phyloP scores from a whole-genome alignment of 106 monocot species.

The Cymbidium sinense region DNA sequence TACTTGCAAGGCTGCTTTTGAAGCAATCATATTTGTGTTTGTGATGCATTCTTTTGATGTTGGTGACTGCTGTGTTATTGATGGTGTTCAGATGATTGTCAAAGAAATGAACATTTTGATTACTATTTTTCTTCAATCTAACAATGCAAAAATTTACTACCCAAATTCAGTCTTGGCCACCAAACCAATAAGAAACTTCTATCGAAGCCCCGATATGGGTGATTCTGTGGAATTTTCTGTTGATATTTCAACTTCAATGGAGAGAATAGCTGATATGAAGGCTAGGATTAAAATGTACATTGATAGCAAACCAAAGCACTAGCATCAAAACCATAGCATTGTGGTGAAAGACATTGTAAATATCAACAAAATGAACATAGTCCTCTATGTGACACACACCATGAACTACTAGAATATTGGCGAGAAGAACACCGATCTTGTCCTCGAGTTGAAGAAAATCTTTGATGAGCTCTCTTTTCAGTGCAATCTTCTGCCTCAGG shows the following conservation, averaged over 20 bases:
- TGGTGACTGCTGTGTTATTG: too few relatives aligned
- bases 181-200: constrained; percentile 97
- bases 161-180: constrained; percentile 73
- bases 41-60: too few relatives aligned
- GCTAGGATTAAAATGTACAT: too few relatives aligned
- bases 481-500: constrained; percentile 69
- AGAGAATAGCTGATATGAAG: constrained; percentile 57
- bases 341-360: constrained; percentile 37
- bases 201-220: constrained; percentile 90
- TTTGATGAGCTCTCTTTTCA: constrained; percentile 73
- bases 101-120: constrained; percentile 98
- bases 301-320: constrained; percentile 35
- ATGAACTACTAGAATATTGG: constrained; percentile 38
- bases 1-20: constrained; percentile 80
- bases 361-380: constrained; percentile 43
- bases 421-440: constrained; percentile 25
- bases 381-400: constrained; percentile 27
- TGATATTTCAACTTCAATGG: constrained; percentile 75
- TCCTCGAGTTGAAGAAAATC: constrained; percentile 46
- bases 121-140: constrained; percentile 74
- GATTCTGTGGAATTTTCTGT: constrained; percentile 73
- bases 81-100: constrained; percentile 89
- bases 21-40: too few relatives aligned
- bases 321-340: constrained; percentile 32
- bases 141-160: constrained; percentile 93